Conservation (phyloP, 2,329 filamentous ascomycete genomes). For the Cercospora nicotianae region DNA sequence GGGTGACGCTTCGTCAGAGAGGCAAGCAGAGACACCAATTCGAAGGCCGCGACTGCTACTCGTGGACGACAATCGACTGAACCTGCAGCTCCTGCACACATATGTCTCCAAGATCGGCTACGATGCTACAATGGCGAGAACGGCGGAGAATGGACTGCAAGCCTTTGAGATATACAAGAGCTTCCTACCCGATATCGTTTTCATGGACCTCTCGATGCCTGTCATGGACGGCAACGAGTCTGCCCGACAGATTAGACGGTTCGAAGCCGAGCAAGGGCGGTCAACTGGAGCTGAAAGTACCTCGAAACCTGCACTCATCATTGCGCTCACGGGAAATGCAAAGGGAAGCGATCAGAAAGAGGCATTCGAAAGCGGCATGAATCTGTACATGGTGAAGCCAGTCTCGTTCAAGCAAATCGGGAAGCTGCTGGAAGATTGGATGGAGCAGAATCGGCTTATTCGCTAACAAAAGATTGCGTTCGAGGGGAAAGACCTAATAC, state of each 20-base stretch:
- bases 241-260: constrained; percentile 33
- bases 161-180: constrained; percentile 47
- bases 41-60: constrained; percentile 29
- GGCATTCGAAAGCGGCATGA: constrained; percentile 35
- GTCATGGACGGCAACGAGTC: constrained; percentile 39
- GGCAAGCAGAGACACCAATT: constrained; percentile 6
- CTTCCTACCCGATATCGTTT: constrained; percentile 47
- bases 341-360: constrained; percentile 29
- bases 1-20: constrained; percentile 7
- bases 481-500: not conserved
- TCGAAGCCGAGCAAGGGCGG: constrained; percentile 28
- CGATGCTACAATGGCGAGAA: constrained; percentile 36
- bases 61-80: constrained; percentile 36
- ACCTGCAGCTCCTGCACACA: constrained; percentile 35
- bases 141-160: constrained; percentile 49
- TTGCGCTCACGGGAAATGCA: constrained; percentile 39
- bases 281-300: not conserved
- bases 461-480: not conserved
- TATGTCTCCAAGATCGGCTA: constrained; percentile 35
- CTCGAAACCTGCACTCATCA: constrained; percentile 23
- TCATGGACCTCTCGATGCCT: constrained; percentile 50
- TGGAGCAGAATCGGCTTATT: constrained; percentile 4
- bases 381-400: constrained; percentile 40
- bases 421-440: constrained; percentile 23
- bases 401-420: constrained; percentile 34